These are phyloP conservation scores for Parasitella parasitica DNA, from an alignment of 371 early-diverging fungal genomes.

Conservation along the genomic window DNA sequence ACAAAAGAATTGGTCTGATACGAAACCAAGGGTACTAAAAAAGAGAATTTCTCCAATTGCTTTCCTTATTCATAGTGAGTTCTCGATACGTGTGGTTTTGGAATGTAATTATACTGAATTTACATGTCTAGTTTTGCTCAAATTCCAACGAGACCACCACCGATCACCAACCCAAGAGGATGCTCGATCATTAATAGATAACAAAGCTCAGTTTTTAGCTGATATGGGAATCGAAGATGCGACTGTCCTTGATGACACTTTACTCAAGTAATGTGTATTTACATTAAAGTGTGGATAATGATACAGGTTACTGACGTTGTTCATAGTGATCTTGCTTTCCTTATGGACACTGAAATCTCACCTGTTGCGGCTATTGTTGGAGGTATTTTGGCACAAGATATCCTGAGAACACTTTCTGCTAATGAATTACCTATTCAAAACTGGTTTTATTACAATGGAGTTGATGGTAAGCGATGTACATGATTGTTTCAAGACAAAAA, in stretches of 20 bases:
- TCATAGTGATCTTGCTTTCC: conserved; percentile 38
- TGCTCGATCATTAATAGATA: conserved; percentile 13
- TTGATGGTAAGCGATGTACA: conserved; percentile 52
- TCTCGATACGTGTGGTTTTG: neutral
- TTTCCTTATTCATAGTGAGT: conserved; percentile 55
- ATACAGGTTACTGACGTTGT: neutral
- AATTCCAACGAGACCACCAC: conserved; percentile 31
- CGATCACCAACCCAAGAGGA: conserved; percentile 26
- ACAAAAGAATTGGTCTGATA: conserved; percentile 31
- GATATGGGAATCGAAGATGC: conserved; percentile 39
- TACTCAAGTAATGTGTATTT: conserved; percentile 43
- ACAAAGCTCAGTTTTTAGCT: conserved; percentile 20
- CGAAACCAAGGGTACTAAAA: conserved; percentile 29
- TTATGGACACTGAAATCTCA: conserved; percentile 62
- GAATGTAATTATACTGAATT: neutral
- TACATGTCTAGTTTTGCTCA: conserved; percentile 27
- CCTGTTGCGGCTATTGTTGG: conserved; percentile 86
- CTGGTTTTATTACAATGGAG: conserved; percentile 73
- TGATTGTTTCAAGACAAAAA: neutral
- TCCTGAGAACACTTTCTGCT: conserved; percentile 76
- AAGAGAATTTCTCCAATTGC: conserved; percentile 49
- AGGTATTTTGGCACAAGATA: conserved; percentile 87
- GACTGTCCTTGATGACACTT: conserved; percentile 41
- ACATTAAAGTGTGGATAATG: neutral
- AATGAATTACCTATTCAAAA: conserved; percentile 84